A percentile compares a stretch with the other conserved stretches of the same genome.
These are phyloP conservation scores for Alternaria atra DNA, from an alignment of 2,329 filamentous ascomycete species.

Conservation along the genomic window DNA sequence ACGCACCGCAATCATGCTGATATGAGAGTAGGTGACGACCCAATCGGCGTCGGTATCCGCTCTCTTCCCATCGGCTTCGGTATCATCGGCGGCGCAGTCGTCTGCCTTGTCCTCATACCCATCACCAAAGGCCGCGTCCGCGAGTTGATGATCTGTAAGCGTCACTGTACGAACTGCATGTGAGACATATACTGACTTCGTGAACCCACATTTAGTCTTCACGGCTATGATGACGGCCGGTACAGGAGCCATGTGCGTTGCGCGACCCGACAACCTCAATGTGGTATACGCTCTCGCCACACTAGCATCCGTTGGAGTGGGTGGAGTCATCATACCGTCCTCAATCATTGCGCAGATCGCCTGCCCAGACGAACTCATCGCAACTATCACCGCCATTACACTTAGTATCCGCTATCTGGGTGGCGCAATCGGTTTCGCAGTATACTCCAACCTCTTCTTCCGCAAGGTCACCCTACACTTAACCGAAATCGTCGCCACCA, in stretches of 20 bases:
- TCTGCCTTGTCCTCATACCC: slow-evolving; percentile 67
- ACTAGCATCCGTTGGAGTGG: slow-evolving; percentile 70
- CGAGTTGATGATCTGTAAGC: slow-evolving; percentile 61
- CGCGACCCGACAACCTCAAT: slow-evolving; percentile 62
- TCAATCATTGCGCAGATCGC: slow-evolving; percentile 75
- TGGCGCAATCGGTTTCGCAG: slow-evolving; percentile 70
- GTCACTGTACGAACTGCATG: no score
- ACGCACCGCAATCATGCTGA: slow-evolving; percentile 3
- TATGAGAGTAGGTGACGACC: slow-evolving; percentile 60
- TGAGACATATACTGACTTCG: no score
- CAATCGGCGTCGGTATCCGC: slow-evolving; percentile 69
- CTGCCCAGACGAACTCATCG: slow-evolving; percentile 74
- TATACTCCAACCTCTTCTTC: slow-evolving; percentile 52
- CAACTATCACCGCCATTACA: slow-evolving; percentile 72
- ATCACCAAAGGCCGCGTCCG: slow-evolving; percentile 67
- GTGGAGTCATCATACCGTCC: slow-evolving; percentile 72
- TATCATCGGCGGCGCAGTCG: slow-evolving; percentile 68
- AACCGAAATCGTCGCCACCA: slow-evolving; percentile 35
- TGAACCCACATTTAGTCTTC: slow-evolving; percentile 46
- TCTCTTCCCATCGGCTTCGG: slow-evolving; percentile 71
- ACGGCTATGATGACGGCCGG: slow-evolving; percentile 72
- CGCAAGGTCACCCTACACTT: slow-evolving; percentile 33
- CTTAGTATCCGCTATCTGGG: slow-evolving; percentile 75
- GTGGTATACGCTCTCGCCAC: slow-evolving; percentile 67
- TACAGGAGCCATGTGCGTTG: slow-evolving; percentile 63